These are phyloP conservation scores for Stygiomarasmius scandens DNA, from an alignment of 1,284 basidiomycete genomes.

Conservation along the genomic window DNA sequence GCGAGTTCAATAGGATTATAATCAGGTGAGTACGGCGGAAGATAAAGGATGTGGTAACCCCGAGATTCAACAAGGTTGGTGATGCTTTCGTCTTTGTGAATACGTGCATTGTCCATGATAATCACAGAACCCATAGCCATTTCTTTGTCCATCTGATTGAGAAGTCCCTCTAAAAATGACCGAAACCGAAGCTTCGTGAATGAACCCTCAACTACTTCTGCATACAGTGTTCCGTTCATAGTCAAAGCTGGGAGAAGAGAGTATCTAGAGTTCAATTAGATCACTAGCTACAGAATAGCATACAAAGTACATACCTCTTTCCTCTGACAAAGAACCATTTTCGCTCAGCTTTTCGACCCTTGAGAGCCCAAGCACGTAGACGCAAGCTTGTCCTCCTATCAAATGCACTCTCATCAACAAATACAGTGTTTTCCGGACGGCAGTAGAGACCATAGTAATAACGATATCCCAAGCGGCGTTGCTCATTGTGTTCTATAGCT, in stretches of 20 bases:
- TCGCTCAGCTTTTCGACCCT: constrained; percentile 18
- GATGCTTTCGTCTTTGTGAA: constrained; percentile 29
- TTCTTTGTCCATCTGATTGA: constrained; percentile 32
- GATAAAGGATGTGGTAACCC: constrained; percentile 2
- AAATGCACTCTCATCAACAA: constrained; percentile 19
- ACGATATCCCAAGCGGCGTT: background rate
- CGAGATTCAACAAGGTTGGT: constrained; percentile 23
- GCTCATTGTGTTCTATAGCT: constrained; percentile 12
- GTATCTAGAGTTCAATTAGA: constrained; percentile 28
- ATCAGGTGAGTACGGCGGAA: constrained; percentile 33
- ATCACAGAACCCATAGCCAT: constrained; percentile 30
- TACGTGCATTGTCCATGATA: constrained; percentile 37
- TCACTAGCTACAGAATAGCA: constrained; percentile 14
- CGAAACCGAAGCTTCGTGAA: constrained; percentile 26
- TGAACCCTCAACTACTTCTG: constrained; percentile 26
- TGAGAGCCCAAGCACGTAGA: constrained; percentile 24
- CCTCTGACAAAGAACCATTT: constrained; percentile 28
- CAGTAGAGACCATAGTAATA: constrained; percentile 4
- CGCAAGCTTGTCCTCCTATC: constrained; percentile 21
- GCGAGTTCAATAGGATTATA: constrained; percentile 33
- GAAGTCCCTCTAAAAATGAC: constrained; percentile 30
- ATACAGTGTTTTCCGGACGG: constrained; percentile 13
- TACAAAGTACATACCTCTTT: constrained; percentile 22
- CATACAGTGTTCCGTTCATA: constrained; percentile 20
- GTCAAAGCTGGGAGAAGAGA: constrained; percentile 36